Conservation (phyloP, 345 rosid genomes). For the Syzygium oleosum region DNA sequence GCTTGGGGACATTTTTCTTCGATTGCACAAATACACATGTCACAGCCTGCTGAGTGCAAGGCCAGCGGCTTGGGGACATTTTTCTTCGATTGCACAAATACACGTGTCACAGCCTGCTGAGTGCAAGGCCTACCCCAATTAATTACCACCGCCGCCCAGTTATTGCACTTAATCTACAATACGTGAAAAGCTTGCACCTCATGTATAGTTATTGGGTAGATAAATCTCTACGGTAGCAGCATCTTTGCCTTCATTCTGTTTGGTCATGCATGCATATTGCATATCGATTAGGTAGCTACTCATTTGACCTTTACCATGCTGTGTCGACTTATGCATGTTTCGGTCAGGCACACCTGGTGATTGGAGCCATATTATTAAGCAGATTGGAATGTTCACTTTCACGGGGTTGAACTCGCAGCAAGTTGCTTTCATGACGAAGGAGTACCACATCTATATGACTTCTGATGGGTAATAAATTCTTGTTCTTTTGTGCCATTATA, state of each 20-base stretch:
- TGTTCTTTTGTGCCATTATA: neutral
- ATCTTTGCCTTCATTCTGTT: neutral
- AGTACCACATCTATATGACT: slow-evolving; percentile 72
- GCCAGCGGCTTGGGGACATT: neutral
- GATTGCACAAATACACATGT: neutral
- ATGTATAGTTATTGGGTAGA: neutral
- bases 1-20: neutral
- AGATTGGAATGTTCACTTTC: slow-evolving; percentile 83
- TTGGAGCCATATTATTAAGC: slow-evolving; percentile 72
- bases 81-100: neutral
- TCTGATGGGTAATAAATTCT: slow-evolving; percentile 50
- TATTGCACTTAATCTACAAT: neutral
- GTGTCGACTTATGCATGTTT: neutral
- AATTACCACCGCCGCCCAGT: neutral
- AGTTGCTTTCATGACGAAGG: slow-evolving; percentile 54
- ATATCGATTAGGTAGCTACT: neutral
- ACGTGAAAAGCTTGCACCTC: neutral
- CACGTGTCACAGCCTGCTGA: neutral
- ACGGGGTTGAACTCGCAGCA: slow-evolving; percentile 56
- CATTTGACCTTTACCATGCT: neutral
- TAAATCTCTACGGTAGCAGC: neutral
- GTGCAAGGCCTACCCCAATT: neutral
- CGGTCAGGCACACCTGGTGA: slow-evolving; percentile 43
- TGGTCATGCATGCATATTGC: neutral
- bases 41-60: neutral